A percentile compares a stretch with the other conserved stretches of the same genome.
Evolutionary conservation across 2,329 filamentous ascomycete species (phyloP).

Genomic region (Domatiomyces catenatus): DNA sequence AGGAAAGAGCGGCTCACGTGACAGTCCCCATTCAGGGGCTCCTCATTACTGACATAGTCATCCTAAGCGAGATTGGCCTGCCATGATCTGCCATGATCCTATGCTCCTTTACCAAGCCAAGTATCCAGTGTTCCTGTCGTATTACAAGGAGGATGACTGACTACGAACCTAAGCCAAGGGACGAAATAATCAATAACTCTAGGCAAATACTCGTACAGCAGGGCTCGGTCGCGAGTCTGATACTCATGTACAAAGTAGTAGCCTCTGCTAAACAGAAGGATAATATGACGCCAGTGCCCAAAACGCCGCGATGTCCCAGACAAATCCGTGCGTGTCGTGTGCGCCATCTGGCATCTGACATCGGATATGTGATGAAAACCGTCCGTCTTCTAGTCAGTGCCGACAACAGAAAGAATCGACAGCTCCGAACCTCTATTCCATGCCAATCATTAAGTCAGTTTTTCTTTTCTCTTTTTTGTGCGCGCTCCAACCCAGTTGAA

Average conservation of each 20-base stretch:
- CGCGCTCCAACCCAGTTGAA: background rate
- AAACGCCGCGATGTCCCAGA: background rate
- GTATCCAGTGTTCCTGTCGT: too few relatives aligned
- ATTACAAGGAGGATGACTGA: too few relatives aligned
- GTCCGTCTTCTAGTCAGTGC: background rate
- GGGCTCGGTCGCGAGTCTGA: background rate
- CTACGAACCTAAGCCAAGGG: too few relatives aligned
- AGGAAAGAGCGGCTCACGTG: background rate
- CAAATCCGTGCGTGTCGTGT: background rate
- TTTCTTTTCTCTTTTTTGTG: background rate
- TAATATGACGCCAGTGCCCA: background rate
- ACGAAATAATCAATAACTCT: too few relatives aligned
- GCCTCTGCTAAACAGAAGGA: background rate
- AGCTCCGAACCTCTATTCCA: constrained; percentile 12
- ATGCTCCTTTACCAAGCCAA: too few relatives aligned
- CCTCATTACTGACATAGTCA: too few relatives aligned
- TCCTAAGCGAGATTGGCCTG: too few relatives aligned
- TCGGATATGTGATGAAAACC: background rate
- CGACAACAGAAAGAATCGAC: background rate
- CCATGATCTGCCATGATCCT: too few relatives aligned
- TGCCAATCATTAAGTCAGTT: constrained; percentile 14
- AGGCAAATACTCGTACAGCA: background rate
- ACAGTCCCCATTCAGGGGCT: background rate
- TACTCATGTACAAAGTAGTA: background rate
- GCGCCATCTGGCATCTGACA: background rate